A percentile compares a stretch with the other conserved stretches of the same genome.
Conservation (phyloP, 176 grass and related monocot species). For the Eragrostis curvula region DNA sequence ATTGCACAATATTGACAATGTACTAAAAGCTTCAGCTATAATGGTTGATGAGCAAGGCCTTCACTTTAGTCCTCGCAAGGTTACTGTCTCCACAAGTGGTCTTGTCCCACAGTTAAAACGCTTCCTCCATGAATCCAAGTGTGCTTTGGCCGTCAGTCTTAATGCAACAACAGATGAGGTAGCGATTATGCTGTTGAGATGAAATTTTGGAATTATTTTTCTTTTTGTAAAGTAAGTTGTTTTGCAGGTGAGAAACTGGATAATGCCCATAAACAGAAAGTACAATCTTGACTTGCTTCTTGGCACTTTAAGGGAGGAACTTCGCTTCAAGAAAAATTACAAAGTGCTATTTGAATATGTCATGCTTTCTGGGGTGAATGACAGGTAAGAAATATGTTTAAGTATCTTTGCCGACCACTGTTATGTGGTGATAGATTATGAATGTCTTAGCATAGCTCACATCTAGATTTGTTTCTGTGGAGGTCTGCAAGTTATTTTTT, state of each 20-base stretch:
- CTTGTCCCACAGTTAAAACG: conserved; percentile 89
- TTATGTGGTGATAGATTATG: conserved; percentile 5
- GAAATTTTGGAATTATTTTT: conserved; percentile 9
- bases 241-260: conserved; percentile 95
- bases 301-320: conserved; percentile 67
- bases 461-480: background rate
- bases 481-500: background rate
- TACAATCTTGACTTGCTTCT: conserved; percentile 89
- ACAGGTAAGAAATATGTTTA: conserved; percentile 60
- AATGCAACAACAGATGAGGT: conserved; percentile 99
- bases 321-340: conserved; percentile 60
- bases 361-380: conserved; percentile 95
- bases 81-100: conserved; percentile 90
- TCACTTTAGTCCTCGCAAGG: conserved; percentile 93
- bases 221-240: conserved; percentile 23
- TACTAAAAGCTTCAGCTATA: conserved; percentile 82
- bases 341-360: conserved; percentile 96
- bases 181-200: conserved; percentile 24
- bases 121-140: conserved; percentile 79
- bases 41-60: conserved; percentile 94
- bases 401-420: background rate
- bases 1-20: conserved; percentile 91
- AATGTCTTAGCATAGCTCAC: background rate
- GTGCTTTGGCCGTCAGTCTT: conserved; percentile 84
- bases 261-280: conserved; percentile 97